Conservation (phyloP, 2,329 filamentous ascomycete genomes). For the Calonectria montana region DNA sequence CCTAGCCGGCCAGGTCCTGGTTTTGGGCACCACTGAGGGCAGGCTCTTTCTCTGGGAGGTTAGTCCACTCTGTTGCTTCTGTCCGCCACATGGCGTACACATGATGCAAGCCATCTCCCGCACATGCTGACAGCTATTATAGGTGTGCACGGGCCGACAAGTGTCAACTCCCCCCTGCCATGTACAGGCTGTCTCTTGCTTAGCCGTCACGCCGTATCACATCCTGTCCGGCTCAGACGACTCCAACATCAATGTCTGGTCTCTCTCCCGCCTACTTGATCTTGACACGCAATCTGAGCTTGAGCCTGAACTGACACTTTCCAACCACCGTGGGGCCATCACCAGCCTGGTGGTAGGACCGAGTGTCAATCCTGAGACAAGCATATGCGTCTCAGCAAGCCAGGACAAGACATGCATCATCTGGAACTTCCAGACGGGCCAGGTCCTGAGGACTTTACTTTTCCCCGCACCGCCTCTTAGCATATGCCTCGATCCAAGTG, state of each 20-base stretch:
- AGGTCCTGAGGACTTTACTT: conserved; percentile 82
- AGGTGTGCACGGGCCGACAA: conserved; percentile 81
- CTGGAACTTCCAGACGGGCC: conserved; percentile 90
- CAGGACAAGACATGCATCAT: conserved; percentile 89
- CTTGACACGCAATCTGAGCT: conserved; percentile 64
- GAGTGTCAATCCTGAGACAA: conserved; percentile 75
- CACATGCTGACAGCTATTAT: conserved; percentile 38
- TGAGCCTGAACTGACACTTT: conserved; percentile 82
- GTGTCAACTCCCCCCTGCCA: conserved; percentile 82
- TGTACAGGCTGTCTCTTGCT: conserved; percentile 81
- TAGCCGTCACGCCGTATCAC: conserved; percentile 78
- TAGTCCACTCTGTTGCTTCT: conserved; percentile 43
- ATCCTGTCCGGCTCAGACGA: conserved; percentile 85
- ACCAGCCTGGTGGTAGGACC: conserved; percentile 73
- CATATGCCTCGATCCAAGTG: conserved; percentile 81
- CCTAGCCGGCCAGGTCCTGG: conserved; percentile 77
- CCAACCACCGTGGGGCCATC: conserved; percentile 80
- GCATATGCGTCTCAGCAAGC: conserved; percentile 85
- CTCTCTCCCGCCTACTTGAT: conserved; percentile 78
- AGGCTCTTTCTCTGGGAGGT: conserved; percentile 95
- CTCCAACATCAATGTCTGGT: conserved; percentile 94
- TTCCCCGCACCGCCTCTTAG: conserved; percentile 80
- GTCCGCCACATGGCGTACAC: conserved; percentile 21
- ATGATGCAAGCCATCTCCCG: conserved; percentile 26
- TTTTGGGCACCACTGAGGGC: conserved; percentile 86